Evolutionary conservation across 2,329 filamentous ascomycete species (phyloP).

Genomic region (Exophiala bonariae): DNA sequence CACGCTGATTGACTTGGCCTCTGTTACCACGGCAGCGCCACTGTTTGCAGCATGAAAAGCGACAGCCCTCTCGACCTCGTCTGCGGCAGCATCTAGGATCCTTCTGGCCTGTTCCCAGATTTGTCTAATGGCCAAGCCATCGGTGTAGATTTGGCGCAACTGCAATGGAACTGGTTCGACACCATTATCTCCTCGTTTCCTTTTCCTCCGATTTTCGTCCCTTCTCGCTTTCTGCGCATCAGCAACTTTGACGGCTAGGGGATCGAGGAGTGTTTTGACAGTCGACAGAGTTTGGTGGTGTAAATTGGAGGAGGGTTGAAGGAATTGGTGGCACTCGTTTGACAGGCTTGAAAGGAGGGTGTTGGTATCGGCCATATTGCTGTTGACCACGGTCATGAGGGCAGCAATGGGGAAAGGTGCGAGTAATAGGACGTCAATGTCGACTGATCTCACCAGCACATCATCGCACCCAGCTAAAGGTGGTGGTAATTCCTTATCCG

Average conservation of each 20-base stretch:
- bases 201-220: constrained; percentile 60
- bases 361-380: constrained; percentile 1
- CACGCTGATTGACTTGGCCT: no score
- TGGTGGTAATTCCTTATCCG: no score
- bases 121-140: constrained; percentile 84
- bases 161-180: constrained; percentile 69
- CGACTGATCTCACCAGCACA: no score
- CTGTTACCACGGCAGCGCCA: constrained; percentile 13
- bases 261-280: constrained; percentile 78
- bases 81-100: constrained; percentile 58
- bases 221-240: constrained; percentile 69
- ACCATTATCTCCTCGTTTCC: constrained; percentile 34
- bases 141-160: constrained; percentile 77
- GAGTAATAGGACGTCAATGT: no score
- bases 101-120: constrained; percentile 92
- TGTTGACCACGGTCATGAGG: constrained; percentile 3
- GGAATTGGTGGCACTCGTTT: constrained; percentile 68
- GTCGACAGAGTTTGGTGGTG: constrained; percentile 70
- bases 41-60: constrained; percentile 30
- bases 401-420: no score
- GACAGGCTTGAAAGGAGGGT: constrained; percentile 58
- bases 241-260: constrained; percentile 71
- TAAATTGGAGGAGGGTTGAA: constrained; percentile 69
- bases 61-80: constrained; percentile 28
- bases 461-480: no score